Evolutionary conservation across 129 eudicot genomes (phyloP), one percentile per base, ranked within the genome.

Genomic region (Centaurea solstitialis): DNA sequence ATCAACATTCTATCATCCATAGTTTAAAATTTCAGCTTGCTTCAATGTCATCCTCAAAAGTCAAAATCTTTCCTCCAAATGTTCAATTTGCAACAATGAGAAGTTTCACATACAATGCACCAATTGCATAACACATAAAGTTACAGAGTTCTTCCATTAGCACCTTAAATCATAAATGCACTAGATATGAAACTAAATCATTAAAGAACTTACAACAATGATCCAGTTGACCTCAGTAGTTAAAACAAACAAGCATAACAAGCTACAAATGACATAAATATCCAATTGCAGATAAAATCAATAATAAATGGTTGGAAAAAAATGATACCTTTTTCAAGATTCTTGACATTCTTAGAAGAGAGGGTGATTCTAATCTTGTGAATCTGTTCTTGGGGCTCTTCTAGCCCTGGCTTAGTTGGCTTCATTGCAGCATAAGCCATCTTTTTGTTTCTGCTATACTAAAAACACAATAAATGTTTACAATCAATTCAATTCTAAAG

Each of bases 331-430:
- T 94, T 94, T 81, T 94, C 98, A 33, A 94, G 96, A 53, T 94
- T 92, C 91, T 92, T 90, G 9, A 94, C 98, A 35, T 89, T 90
- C 78, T 94, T 94, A 26, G 98, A 94, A 70, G 96, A 92, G 8
- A 94, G 97, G 22, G 98, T 94, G 83, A 94, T 94, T 82, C 97
- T 86, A 37, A 94, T 94, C 93, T 92, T 94, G 84, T 94, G 97
- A 79, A 87, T 83, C 75, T 79, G 87, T 76, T 92, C 97, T 45
- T 62, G 89, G 0, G 96, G 45, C 73, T 94, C 98, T 85, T 94
- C 98, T 70, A 90, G 68, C 73, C 97, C 97, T 0, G 88, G 88
- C 83, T 94, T 94, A 17, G 98, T 83, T 20, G 97, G 90, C 88
- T 94, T 94, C 93, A 94, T 85, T 12, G 91, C 89, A 82, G 97